Percentiles rank a stretch among this genome's conserved stretches.
Evolutionary conservation across 768 basidiomycete species (phyloP).

Genomic region (Pulveroboletus sp.): DNA sequence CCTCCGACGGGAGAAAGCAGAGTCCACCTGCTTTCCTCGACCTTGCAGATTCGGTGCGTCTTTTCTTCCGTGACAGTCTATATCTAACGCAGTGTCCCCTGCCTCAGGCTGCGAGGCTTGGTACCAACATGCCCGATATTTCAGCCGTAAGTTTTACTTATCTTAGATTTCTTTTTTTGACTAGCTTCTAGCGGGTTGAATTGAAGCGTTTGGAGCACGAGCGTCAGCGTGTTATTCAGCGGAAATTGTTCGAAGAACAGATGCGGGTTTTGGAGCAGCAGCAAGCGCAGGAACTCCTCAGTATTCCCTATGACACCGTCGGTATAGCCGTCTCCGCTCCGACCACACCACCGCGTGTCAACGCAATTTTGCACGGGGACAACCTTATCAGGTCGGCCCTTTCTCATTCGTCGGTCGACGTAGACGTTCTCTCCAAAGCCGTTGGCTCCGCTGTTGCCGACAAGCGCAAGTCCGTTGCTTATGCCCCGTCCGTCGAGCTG

Average conservation of each 20-base stretch:
- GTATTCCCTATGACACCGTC: constrained; percentile 63
- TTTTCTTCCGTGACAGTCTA: constrained; percentile 19
- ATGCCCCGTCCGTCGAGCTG: constrained; percentile 72
- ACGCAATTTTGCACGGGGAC: constrained; percentile 64
- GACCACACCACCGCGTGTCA: constrained; percentile 83
- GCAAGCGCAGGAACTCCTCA: constrained; percentile 83
- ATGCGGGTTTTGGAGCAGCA: constrained; percentile 92
- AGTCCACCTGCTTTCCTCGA: constrained; percentile 92
- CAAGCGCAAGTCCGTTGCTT: constrained; percentile 86
- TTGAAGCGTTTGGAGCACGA: constrained; percentile 86
- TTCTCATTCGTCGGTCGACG: constrained; percentile 54
- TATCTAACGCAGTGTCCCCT: constrained; percentile 2
- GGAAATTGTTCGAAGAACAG: constrained; percentile 93
- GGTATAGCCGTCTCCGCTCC: constrained; percentile 83
- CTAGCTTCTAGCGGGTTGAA: constrained; percentile 66
- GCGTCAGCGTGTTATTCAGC: constrained; percentile 81
- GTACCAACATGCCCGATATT: constrained; percentile 84
- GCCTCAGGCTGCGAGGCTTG: constrained; percentile 72
- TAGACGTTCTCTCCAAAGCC: constrained; percentile 62
- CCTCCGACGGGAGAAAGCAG: constrained; percentile 73
- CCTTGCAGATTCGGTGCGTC: constrained; percentile 86
- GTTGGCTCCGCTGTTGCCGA: constrained; percentile 65
- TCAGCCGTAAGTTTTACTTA: constrained; percentile 61
- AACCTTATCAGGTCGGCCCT: constrained; percentile 40
- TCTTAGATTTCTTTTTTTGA: constrained; percentile 1